Percentiles rank a stretch among this genome's conserved stretches.
These are phyloP conservation scores for Kandelia obovata DNA, from an alignment of 345 rosid species.

Conservation along the genomic window DNA sequence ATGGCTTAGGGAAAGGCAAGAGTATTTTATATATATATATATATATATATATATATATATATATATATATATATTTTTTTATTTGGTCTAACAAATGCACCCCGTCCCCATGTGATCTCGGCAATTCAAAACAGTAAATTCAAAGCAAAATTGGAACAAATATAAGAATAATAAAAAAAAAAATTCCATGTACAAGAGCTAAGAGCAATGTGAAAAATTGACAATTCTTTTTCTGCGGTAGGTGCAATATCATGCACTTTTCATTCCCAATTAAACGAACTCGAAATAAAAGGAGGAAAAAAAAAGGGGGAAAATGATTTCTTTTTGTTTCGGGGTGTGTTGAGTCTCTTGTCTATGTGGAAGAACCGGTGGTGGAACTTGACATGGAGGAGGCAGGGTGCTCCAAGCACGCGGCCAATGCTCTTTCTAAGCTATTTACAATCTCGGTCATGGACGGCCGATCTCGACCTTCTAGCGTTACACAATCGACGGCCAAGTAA, in stretches of 20 bases:
- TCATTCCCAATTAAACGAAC: neutral
- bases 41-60: too few species aligned
- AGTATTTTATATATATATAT: neutral
- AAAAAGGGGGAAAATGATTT: neutral
- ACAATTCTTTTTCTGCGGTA: neutral
- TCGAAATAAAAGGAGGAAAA: neutral
- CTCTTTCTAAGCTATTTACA: slow-evolving; percentile 51
- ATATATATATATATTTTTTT: neutral
- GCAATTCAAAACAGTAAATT: neutral
- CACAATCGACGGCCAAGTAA: slow-evolving; percentile 58
- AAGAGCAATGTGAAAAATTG: neutral
- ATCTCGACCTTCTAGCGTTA: slow-evolving; percentile 42
- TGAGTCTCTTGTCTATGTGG: slow-evolving; percentile 9
- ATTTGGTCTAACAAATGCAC: neutral
- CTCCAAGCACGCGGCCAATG: slow-evolving; percentile 43
- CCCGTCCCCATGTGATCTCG: neutral
- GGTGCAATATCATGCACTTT: slow-evolving; percentile 2
- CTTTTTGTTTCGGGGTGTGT: neutral
- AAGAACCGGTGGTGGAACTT: slow-evolving; percentile 31
- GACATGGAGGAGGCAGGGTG: slow-evolving; percentile 29
- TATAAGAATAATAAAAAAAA: neutral
- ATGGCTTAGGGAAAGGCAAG: neutral
- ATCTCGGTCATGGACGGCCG: slow-evolving; percentile 64
- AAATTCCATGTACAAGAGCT: neutral
- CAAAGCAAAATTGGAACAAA: neutral